Percentiles rank a stretch among this genome's conserved stretches.
These are phyloP conservation scores for Linum tenue DNA, from an alignment of 345 rosid genomes.

Conservation along the genomic window DNA sequence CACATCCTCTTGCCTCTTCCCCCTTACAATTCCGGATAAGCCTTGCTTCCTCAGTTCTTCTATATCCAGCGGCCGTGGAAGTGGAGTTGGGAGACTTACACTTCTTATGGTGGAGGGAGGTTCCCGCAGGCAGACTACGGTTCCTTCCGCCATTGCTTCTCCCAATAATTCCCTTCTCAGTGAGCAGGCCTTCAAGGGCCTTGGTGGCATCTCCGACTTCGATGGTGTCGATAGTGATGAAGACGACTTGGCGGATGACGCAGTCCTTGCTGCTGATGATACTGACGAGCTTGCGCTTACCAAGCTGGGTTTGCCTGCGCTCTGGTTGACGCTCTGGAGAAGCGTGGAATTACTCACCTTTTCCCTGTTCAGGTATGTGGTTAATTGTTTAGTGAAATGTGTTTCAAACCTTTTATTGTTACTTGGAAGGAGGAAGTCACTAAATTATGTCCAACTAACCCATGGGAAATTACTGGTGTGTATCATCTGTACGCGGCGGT, in stretches of 20 bases:
- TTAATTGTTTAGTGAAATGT: not conserved
- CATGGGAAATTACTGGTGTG: no score
- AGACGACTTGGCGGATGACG: constrained; percentile 14
- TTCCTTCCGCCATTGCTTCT: constrained; percentile 59
- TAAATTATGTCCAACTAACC: no score
- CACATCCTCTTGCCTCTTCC: not conserved
- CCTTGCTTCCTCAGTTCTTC: constrained; percentile 15
- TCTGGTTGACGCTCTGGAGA: constrained; percentile 59
- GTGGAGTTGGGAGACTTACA: not conserved
- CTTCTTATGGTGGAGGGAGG: not conserved
- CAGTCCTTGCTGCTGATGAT: not conserved
- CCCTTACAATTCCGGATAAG: not conserved
- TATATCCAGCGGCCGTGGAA: constrained; percentile 9
- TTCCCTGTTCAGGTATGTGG: constrained; percentile 79
- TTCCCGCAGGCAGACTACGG: constrained; percentile 21
- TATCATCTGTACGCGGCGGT: no score
- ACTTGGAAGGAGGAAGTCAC: no score
- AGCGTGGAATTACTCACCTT: constrained; percentile 83
- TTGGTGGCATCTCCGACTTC: constrained; percentile 28
- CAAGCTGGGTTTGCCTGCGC: constrained; percentile 58
- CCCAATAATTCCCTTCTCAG: constrained; percentile 68
- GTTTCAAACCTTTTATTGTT: not conserved
- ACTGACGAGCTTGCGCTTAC: constrained; percentile 64
- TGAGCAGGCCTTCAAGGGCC: constrained; percentile 76
- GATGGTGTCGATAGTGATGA: constrained; percentile 16